Base-by-base conservation (phyloP, 2,329 filamentous ascomycete species). In the Fragosphaeria purpurea region DNA sequence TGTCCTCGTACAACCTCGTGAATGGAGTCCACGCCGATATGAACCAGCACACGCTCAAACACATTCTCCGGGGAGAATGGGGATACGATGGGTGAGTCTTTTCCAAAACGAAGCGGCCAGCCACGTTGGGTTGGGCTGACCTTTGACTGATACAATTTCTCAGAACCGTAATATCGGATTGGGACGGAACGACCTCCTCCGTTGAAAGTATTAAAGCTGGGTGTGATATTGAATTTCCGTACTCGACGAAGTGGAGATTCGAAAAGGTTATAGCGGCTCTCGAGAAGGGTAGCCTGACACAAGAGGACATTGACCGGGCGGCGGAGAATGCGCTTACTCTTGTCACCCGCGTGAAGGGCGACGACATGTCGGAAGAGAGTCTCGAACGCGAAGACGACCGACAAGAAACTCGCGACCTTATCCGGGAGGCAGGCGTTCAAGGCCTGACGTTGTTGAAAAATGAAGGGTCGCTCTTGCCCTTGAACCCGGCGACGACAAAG, bases 1-100 rank as follows among this genome's bases (percentile, higher is more conserved):
- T 86, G 82, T 76, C 77, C 5, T 80, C 80, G 2, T 86, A 85
- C 59, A 85, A 85, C 57, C 67, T 82, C 34, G 65, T 85, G 57
- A 85, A 85, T 60, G 81, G 82, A 5, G 63, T 76, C 5, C 79
- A 82, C 56, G 74, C 76, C 22, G 77, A 79, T 55, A 74, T 78
- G 70, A 77, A 81, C 56, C 65, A 62, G 11, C 69, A 75, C 50
- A 74, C 73, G 0, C 64, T 83, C n/a, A 74, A 71, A 53, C 69
- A 76, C 31, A 77, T 83, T 22, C 67, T 83, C 31, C 70, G 79
- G 30, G 75, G 74, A 33, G 79, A 83, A 60, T 83, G 79, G 79
- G 66, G 68, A n/a, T 82, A 78, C 55, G 76, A 82, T 51, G 79
- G 76, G 73, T 76, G 61, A 63, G 64, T 61, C 2, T 40, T 30